These are phyloP conservation scores for Biscogniauxia marginata DNA, from an alignment of 2,329 filamentous ascomycete genomes.

Conservation along the genomic window DNA sequence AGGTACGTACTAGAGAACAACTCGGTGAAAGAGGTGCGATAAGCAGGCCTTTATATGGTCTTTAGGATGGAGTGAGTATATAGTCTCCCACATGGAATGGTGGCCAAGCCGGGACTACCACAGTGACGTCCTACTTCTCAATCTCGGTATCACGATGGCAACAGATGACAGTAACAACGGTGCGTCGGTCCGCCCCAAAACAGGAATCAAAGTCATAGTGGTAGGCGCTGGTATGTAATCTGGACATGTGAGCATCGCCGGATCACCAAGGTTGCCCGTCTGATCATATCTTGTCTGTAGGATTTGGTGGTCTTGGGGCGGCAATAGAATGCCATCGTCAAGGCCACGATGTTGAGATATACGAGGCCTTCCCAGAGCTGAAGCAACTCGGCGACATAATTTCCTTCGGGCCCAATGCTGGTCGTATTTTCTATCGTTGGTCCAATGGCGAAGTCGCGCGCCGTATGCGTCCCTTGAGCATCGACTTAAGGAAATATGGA, in stretches of 20 bases:
- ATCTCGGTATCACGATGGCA: slow-evolving; percentile 23
- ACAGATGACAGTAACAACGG: slow-evolving; percentile 17
- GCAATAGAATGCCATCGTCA: slow-evolving; percentile 63
- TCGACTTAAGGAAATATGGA: slow-evolving; percentile 51
- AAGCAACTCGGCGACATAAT: slow-evolving; percentile 63
- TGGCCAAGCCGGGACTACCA: too few species aligned
- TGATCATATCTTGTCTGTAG: slow-evolving; percentile 30
- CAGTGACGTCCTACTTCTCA: too few species aligned
- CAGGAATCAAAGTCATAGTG: slow-evolving; percentile 53
- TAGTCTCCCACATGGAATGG: too few species aligned
- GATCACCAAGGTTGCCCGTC: slow-evolving; percentile 7
- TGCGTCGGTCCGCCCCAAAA: slow-evolving; percentile 28
- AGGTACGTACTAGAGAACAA: too few species aligned
- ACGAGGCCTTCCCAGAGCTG: slow-evolving; percentile 56
- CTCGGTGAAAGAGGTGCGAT: too few species aligned
- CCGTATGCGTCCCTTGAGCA: slow-evolving; percentile 49
- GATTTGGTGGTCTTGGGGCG: slow-evolving; percentile 61
- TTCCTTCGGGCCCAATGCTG: slow-evolving; percentile 59
- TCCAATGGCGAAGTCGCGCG: slow-evolving; percentile 45
- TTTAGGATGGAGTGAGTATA: too few species aligned
- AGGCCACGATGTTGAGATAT: slow-evolving; percentile 57
- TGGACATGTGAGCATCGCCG: not conserved
- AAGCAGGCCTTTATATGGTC: too few species aligned
- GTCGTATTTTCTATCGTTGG: slow-evolving; percentile 62
- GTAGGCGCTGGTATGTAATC: slow-evolving; percentile 42